Conservation (phyloP, 768 basidiomycete genomes). For the Mycena venus region DNA sequence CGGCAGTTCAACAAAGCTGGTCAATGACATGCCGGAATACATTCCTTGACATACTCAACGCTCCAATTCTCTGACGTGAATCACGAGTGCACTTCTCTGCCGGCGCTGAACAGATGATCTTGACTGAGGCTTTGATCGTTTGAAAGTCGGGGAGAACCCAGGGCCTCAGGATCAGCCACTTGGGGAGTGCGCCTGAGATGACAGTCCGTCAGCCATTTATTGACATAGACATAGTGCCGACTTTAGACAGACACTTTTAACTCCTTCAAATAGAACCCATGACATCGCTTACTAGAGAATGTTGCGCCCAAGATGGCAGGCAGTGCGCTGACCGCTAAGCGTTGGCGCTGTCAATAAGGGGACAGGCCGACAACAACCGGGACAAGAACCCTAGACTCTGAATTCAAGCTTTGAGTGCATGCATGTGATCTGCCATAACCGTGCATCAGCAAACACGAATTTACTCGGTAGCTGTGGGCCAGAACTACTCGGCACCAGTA, state of each 20-base stretch:
- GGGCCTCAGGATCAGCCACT: conserved; percentile 12
- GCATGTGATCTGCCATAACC: conserved; percentile 10
- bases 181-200: conserved; percentile 9
- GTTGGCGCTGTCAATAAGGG: conserved; percentile 9
- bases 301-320: too few species aligned
- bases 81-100: conserved; percentile 11
- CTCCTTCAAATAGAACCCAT: conserved; percentile 13
- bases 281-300: conserved; percentile 15
- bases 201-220: conserved; percentile 10
- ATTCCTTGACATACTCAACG: conserved; percentile 12
- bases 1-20: conserved; percentile 14
- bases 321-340: too few species aligned
- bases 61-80: conserved; percentile 9
- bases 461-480: too few species aligned
- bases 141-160: conserved; percentile 8
- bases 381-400: conserved; percentile 3
- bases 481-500: too few species aligned
- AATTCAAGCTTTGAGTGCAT: conserved; percentile 14
- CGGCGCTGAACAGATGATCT: conserved; percentile 18
- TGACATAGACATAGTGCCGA: conserved; percentile 11
- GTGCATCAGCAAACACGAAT: too few species aligned
- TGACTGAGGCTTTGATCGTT: conserved; percentile 14
- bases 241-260: conserved; percentile 16
- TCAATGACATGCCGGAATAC: conserved; percentile 14
- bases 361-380: conserved; percentile 15